phyloP scores from a whole-genome alignment of 2,329 filamentous ascomycete genomes.

The Bretziella fagacearum region DNA sequence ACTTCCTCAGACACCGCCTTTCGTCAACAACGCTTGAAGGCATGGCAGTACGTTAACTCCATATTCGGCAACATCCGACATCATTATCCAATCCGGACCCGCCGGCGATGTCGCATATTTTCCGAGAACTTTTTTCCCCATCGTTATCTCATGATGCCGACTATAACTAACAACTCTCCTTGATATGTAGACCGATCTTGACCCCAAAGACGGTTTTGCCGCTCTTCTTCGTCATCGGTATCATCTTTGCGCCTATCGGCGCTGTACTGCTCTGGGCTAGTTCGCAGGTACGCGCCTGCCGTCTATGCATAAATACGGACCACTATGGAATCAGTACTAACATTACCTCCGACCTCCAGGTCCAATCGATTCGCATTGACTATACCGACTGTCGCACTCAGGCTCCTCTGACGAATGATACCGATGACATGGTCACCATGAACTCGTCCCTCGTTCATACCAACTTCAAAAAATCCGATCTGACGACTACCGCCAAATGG shows the following conservation, averaged over 20 bases:
- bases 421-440: constrained; percentile 31
- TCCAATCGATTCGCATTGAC: constrained; percentile 80
- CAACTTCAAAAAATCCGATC: constrained; percentile 49
- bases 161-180: constrained; percentile 1
- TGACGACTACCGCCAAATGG: constrained; percentile 27
- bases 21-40: constrained; percentile 88
- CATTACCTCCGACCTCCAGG: constrained; percentile 31
- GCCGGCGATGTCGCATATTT: too few relatives aligned
- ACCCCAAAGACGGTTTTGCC: constrained; percentile 88
- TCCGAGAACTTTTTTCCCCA: too few relatives aligned
- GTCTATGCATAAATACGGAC: neutral
- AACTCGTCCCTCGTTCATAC: constrained; percentile 39
- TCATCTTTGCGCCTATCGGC: constrained; percentile 88
- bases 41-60: constrained; percentile 65
- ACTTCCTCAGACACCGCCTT: constrained; percentile 67
- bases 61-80: too few relatives aligned
- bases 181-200: constrained; percentile 55
- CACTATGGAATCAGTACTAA: neutral
- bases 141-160: constrained; percentile 32
- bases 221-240: constrained; percentile 75
- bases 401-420: constrained; percentile 28
- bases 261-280: constrained; percentile 76
- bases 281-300: constrained; percentile 40
- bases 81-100: too few relatives aligned
- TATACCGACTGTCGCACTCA: constrained; percentile 60